phyloP scores from a whole-genome alignment of 176 grass and related monocot species.

The Musa troglodytarum region DNA sequence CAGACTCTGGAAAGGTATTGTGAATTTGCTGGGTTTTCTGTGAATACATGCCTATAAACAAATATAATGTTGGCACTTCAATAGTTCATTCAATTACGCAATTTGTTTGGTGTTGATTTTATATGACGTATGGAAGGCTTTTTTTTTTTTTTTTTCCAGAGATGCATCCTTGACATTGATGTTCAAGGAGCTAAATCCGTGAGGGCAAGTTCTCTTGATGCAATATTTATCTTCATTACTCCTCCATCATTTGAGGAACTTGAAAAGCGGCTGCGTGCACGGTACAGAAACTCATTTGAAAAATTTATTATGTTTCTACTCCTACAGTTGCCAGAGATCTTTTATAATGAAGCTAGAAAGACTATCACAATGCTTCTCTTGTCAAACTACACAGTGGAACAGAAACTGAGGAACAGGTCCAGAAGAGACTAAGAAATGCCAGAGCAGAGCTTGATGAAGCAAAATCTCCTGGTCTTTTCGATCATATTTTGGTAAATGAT shows the following conservation, averaged over 20 bases:
- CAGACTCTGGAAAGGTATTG: conserved; percentile 80
- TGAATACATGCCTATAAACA: neutral
- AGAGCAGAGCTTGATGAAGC: conserved; percentile 71
- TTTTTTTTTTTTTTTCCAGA: conserved; percentile 35
- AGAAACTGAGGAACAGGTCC: conserved; percentile 69
- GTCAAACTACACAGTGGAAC: conserved; percentile 31
- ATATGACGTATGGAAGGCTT: conserved; percentile 25
- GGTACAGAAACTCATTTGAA: conserved; percentile 55
- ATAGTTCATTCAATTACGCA: neutral
- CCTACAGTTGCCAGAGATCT: neutral
- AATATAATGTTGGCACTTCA: conserved; percentile 1
- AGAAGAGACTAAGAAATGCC: conserved; percentile 83
- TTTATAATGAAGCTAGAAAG: neutral
- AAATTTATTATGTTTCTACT: neutral
- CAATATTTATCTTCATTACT: conserved; percentile 85
- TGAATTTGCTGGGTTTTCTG: conserved; percentile 7
- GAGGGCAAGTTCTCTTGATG: conserved; percentile 83
- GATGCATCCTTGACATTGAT: conserved; percentile 99
- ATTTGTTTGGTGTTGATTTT: neutral
- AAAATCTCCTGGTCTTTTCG: conserved; percentile 58
- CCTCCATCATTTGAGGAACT: conserved; percentile 90
- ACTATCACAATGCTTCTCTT: neutral
- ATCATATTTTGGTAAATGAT: conserved; percentile 81
- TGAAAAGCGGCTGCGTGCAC: conserved; percentile 85
- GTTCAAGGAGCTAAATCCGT: conserved; percentile 97